phyloP scores from a whole-genome alignment of 148 eudicot genomes.

The Arbutus unedo region DNA sequence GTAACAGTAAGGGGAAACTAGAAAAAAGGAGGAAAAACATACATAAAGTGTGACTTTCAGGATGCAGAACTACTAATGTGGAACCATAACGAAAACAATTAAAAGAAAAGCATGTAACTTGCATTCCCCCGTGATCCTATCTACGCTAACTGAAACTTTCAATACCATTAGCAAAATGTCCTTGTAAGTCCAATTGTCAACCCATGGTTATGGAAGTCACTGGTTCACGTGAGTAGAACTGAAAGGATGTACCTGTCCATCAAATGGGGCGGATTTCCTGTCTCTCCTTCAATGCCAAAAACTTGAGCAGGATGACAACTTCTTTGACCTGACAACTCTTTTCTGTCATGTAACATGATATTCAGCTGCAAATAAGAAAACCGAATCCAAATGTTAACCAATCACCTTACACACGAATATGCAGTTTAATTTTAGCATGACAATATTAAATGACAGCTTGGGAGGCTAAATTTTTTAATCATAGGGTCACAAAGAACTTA shows the following conservation, averaged over 20 bases:
- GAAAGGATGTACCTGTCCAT: conserved; percentile 19
- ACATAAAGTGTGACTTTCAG: neutral
- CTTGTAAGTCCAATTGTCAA: neutral
- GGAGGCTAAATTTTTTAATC: neutral
- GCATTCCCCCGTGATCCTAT: neutral
- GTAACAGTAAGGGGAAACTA: neutral
- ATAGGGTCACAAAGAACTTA: conserved; percentile 1
- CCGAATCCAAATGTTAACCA: neutral
- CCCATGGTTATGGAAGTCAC: neutral
- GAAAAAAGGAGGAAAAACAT: neutral
- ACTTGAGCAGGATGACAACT: conserved; percentile 28
- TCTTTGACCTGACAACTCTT: conserved; percentile 45
- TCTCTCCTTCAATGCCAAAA: conserved; percentile 18
- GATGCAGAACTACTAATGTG: neutral
- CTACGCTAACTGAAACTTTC: neutral
- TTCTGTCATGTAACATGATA: conserved; percentile 38
- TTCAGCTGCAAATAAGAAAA: conserved; percentile 33
- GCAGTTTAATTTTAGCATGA: neutral
- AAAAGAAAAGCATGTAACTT: neutral
- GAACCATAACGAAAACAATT: neutral
- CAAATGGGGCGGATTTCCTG: neutral
- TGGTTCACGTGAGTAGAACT: neutral
- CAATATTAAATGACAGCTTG: neutral
- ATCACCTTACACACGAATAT: neutral
- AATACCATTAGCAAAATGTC: neutral